These are phyloP conservation scores for Saitozyma sp. DNA, from an alignment of 768 basidiomycete species.

Conservation along the genomic window DNA sequence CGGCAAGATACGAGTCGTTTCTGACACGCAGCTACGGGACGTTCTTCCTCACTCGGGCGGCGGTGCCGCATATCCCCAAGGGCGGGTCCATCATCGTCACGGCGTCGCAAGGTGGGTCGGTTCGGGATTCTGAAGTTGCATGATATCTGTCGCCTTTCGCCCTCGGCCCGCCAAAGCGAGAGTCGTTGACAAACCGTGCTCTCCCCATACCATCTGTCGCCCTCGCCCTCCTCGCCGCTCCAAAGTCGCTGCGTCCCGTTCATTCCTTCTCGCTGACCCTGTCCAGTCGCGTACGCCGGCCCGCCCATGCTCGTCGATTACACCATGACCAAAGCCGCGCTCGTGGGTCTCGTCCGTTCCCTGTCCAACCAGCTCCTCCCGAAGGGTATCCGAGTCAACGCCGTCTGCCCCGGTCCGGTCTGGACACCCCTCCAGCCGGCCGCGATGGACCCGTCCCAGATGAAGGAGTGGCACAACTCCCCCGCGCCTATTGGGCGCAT, in stretches of 20 bases:
- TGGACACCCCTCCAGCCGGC: slow-evolving; percentile 53
- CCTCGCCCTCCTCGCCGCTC: no score
- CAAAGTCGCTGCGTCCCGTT: not conserved
- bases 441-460: slow-evolving; percentile 46
- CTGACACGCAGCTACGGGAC: slow-evolving; percentile 54
- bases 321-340: slow-evolving; percentile 62
- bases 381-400: slow-evolving; percentile 54
- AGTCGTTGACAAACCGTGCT: not conserved
- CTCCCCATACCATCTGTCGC: not conserved
- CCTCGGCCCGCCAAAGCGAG: not conserved
- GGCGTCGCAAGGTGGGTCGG: slow-evolving; percentile 54
- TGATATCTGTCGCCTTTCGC: no score
- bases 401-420: slow-evolving; percentile 33
- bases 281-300: slow-evolving; percentile 49
- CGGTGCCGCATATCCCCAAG: slow-evolving; percentile 64
- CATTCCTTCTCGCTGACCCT: not conserved
- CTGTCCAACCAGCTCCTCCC: slow-evolving; percentile 60
- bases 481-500: slow-evolving; percentile 56
- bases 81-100: slow-evolving; percentile 66
- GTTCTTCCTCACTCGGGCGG: slow-evolving; percentile 60
- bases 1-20: not conserved
- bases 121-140: not conserved
- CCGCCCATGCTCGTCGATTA: slow-evolving; percentile 57
- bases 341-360: slow-evolving; percentile 58
- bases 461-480: slow-evolving; percentile 45